Base-by-base conservation (phyloP, 495 filamentous ascomycete species). In the Melanomma pulvis-pyrius region DNA sequence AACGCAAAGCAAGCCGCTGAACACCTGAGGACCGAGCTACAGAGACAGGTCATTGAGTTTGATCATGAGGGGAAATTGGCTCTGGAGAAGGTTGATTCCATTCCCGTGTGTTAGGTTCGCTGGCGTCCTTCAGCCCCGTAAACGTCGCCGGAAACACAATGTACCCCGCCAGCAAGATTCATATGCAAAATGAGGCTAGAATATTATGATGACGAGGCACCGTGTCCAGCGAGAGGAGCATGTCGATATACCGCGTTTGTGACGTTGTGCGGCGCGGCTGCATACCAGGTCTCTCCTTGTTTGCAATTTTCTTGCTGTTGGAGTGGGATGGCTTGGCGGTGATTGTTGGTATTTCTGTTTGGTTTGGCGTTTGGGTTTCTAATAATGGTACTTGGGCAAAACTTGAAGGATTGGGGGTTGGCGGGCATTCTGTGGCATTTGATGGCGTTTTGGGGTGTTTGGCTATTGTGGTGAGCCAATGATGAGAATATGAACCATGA, bases 1-100 rank as follows among this genome's bases (percentile, higher is more conserved):
- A 93, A 92, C 73, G 93, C 93, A 4, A 83, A 83, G 69, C 79
- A 86, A 66, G 92, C 88, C 0, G 92, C 97, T 78, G 85, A 89
- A 72, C 87, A 85, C 72, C 75, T 98, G 59, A 89, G 87, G 69
- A 74, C 78, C 32, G 90, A 93, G 75, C 96, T 92, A 73, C 93
- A 98, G 79, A 76, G 84, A 39, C 80, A 96, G 70, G 89, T 98
- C 25, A 80, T 81, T 30, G 78, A 83, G 22, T 97, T 97, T 77
- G 93, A 97, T 78, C 84, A 77, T 52, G 87, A 97, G 77, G 94
- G 92, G 1, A 83, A 80, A 15, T 83, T 86, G 70, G 94, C 93
- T 22, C 84, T 96, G 83, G 80, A 79, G 50, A 83, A 82, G 1
- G 75, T 97, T 65, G 92, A 96, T 26, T 30, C 36, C 2, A 51